phyloP scores from a whole-genome alignment of 2,329 filamentous ascomycete genomes.

The Penicillium sp. region DNA sequence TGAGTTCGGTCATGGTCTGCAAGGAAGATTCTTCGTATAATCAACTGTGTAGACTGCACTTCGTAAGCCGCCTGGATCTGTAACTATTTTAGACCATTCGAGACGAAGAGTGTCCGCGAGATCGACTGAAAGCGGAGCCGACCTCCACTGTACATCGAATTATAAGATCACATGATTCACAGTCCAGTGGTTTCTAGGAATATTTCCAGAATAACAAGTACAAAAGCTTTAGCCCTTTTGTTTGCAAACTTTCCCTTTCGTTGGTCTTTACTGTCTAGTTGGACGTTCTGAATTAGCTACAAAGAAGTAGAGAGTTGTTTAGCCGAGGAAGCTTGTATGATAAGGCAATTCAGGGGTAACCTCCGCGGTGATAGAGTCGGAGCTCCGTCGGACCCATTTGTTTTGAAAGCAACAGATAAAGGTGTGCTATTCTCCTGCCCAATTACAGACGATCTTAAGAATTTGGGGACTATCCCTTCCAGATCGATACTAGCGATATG shows the following conservation, averaged over 20 bases:
- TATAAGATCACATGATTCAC: neutral
- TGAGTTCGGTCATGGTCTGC: conserved; percentile 1
- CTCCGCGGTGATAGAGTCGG: neutral
- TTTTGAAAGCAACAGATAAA: neutral
- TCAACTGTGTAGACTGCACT: neutral
- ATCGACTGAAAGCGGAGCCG: neutral
- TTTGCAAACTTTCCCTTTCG: no score
- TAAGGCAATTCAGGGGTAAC: neutral
- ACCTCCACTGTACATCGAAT: neutral
- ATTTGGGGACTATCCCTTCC: neutral
- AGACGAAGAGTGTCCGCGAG: neutral
- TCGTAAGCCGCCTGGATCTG: neutral
- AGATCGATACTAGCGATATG: neutral
- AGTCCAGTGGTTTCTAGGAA: no score
- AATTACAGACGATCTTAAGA: neutral
- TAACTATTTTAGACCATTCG: neutral
- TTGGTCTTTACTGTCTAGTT: no score
- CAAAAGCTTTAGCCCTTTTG: no score
- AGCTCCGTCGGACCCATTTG: neutral
- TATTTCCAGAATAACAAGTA: no score
- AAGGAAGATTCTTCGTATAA: neutral
- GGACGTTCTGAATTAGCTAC: no score
- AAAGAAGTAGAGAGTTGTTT: no score
- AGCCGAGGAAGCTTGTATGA: neutral
- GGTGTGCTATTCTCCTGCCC: neutral